Evolutionary conservation across 805 yeast genomes (phyloP), one percentile per base, ranked within the genome.

Genomic region (Barnettozyma salicaria): DNA sequence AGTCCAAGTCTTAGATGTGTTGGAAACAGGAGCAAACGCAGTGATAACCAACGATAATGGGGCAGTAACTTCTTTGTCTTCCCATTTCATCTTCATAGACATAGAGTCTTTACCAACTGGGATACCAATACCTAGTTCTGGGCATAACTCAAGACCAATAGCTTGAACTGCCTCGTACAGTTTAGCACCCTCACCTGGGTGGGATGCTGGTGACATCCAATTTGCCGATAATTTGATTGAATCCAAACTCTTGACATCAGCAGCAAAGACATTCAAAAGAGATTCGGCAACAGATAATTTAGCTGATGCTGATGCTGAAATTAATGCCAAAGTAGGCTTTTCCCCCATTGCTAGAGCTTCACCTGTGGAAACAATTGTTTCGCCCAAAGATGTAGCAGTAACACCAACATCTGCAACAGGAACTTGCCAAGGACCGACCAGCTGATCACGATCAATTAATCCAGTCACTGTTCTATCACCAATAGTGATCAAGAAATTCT

Each of bases 81-180:
- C 85, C 99, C 99, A 92, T 55, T 82, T 80, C 97, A 92, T 92
- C 67, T 88, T 87, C 98, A 92, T 90, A 17, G 97, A 88, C 96
- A 92, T 88, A 24, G 97, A 88, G 62, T 92, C 99, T 66, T 92
- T 92, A 49, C 99, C 99, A 25, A 92, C 99, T 11, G 99, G 99
- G 41, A 92, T 87, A 16, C 94, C 72, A 44, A 92, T 65, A 30
- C 95, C 97, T 48, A 92, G 72, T 42, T 76, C 90, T 17, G 97
- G 97, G 64, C 98, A 92, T 52, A 94, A 70, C 47, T 87, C 97
- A 56, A 89, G 58, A 49, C 97, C 96, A 53, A 92, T 78, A 5
- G 97, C 97, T 63, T 88, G 89, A 32, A 92, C 98, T 32, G 97
- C 98, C 63, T 88, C 96, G 58, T 90, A 92, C 44, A 92, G 69